phyloP scores from a whole-genome alignment of 768 basidiomycete species.

The Mycena indigotica region DNA sequence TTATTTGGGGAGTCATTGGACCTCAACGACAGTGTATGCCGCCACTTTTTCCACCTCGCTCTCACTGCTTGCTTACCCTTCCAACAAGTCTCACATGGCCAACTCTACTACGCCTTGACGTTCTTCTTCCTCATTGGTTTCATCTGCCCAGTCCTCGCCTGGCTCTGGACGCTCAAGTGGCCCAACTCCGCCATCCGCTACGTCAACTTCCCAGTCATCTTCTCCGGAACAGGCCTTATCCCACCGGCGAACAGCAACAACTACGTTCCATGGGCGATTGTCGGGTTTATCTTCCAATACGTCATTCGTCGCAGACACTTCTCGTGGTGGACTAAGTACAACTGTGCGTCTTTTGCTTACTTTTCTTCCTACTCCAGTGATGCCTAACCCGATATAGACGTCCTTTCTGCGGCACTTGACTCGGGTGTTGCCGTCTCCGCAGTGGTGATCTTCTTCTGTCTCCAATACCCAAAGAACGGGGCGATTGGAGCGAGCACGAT shows the following conservation, averaged over 20 bases:
- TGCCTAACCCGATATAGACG: constrained; percentile 18
- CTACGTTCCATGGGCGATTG: constrained; percentile 66
- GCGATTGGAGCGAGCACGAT: constrained; percentile 42
- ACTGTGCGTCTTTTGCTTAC: constrained; percentile 45
- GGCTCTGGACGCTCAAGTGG: constrained; percentile 56
- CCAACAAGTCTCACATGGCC: constrained; percentile 53
- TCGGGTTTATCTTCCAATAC: constrained; percentile 70
- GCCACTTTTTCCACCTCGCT: not conserved
- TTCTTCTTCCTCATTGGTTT: constrained; percentile 83
- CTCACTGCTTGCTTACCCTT: constrained; percentile 20
- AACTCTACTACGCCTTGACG: constrained; percentile 60
- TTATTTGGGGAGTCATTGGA: constrained; percentile 34
- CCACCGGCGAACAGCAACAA: constrained; percentile 71
- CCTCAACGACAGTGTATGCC: constrained; percentile 37
- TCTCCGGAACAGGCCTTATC: constrained; percentile 60
- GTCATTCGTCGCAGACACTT: constrained; percentile 59
- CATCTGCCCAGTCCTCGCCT: constrained; percentile 58
- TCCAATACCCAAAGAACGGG: constrained; percentile 49
- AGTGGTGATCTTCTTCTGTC: constrained; percentile 52
- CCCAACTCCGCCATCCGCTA: constrained; percentile 64
- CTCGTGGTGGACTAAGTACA: constrained; percentile 69
- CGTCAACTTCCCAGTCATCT: constrained; percentile 65
- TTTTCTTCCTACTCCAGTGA: not conserved
- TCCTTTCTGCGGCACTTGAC: constrained; percentile 57
- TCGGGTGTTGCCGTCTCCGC: constrained; percentile 49